These are phyloP conservation scores for Chrysosporium keratinophilum DNA, from an alignment of 2,329 filamentous ascomycete species.

Conservation along the genomic window DNA sequence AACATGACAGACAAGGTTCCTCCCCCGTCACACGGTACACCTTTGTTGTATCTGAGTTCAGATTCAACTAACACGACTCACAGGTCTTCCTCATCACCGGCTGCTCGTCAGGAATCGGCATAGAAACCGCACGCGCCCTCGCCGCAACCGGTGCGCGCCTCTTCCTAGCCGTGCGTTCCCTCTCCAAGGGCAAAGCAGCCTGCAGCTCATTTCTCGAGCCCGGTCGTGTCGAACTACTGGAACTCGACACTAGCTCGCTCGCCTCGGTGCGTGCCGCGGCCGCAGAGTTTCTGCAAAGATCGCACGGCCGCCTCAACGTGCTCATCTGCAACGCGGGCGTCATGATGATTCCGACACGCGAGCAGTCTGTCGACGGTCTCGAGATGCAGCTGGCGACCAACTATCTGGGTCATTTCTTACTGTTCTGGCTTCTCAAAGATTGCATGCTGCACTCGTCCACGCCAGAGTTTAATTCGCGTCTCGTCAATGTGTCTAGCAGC, in stretches of 20 bases:
- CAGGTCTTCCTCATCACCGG: slow-evolving; percentile 19
- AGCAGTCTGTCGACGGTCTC: slow-evolving; percentile 19
- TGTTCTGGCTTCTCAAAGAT: slow-evolving; percentile 41
- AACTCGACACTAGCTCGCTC: slow-evolving; percentile 29
- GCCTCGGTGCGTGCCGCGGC: slow-evolving; percentile 24
- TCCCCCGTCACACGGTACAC: no score
- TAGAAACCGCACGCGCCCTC: slow-evolving; percentile 27
- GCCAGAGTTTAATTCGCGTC: slow-evolving; percentile 36
- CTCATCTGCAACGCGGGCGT: slow-evolving; percentile 37
- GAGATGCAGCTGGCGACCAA: slow-evolving; percentile 46
- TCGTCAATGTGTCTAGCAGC: slow-evolving; percentile 39
- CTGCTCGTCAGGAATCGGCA: slow-evolving; percentile 32
- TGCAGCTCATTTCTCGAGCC: slow-evolving; percentile 18
- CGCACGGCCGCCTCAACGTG: slow-evolving; percentile 30
- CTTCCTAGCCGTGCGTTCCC: slow-evolving; percentile 34
- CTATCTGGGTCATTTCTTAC: slow-evolving; percentile 45
- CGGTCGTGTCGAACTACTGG: slow-evolving; percentile 21
- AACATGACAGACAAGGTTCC: slow-evolving; percentile 2
- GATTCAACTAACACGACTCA: no score
- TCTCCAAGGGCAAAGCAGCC: slow-evolving; percentile 26
- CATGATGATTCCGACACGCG: neutral
- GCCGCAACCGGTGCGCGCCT: slow-evolving; percentile 28
- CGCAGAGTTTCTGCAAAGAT: slow-evolving; percentile 21
- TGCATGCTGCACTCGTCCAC: slow-evolving; percentile 18
- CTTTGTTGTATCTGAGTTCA: no score